Percentiles rank a stretch among this genome's conserved stretches.
Conservation (phyloP, 169 alveolate species). For the Plasmodium fragile region DNA sequence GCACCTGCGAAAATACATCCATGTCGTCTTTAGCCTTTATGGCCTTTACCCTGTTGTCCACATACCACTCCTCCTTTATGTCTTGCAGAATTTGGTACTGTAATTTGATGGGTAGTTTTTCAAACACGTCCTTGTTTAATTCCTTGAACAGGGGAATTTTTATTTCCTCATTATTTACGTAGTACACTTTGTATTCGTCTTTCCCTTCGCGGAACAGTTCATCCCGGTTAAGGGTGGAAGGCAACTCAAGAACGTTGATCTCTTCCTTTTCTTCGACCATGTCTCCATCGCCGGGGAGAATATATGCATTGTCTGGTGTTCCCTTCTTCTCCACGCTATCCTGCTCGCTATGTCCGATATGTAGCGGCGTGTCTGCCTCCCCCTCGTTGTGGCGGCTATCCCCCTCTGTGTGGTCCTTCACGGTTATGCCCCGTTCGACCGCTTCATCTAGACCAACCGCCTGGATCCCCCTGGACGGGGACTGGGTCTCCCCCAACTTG, state of each 20-base stretch:
- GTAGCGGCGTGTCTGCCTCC: background rate
- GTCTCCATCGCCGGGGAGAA: background rate
- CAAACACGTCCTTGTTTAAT: slow-evolving; percentile 85
- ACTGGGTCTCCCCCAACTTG: background rate
- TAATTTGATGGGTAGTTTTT: slow-evolving; percentile 82
- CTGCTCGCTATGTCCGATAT: background rate
- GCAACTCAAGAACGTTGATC: slow-evolving; percentile 55
- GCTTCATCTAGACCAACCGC: background rate
- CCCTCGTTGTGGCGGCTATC: background rate
- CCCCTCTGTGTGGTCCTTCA: background rate
- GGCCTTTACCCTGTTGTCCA: slow-evolving; percentile 84
- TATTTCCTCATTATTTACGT: slow-evolving; percentile 69
- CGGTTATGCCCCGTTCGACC: background rate
- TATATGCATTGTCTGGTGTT: background rate
- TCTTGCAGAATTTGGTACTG: slow-evolving; percentile 87
- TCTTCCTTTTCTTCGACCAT: background rate
- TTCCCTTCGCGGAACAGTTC: slow-evolving; percentile 47
- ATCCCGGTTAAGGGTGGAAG: background rate
- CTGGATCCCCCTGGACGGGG: no score
- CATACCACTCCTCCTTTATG: slow-evolving; percentile 87
- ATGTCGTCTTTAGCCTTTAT: slow-evolving; percentile 85
- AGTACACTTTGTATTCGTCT: slow-evolving; percentile 73
- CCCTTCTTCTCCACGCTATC: background rate
- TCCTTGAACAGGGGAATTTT: slow-evolving; percentile 75
- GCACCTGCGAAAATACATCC: slow-evolving; percentile 86